These are phyloP conservation scores for Aspergillus novoparasiticus DNA, from an alignment of 2,329 filamentous ascomycete species.

Conservation along the genomic window DNA sequence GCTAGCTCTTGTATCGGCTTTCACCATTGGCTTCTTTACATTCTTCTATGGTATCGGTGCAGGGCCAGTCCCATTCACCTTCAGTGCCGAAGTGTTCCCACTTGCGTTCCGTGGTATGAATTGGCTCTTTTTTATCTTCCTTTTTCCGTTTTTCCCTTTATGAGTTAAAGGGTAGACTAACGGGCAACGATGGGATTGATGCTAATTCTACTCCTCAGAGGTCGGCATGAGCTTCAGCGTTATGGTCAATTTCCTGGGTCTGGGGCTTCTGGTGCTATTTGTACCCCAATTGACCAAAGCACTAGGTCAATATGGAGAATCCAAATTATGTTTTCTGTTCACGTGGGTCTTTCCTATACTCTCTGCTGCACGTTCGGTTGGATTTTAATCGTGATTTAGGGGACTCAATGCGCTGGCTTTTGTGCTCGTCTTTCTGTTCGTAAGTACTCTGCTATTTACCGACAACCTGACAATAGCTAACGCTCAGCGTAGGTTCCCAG, in stretches of 20 bases:
- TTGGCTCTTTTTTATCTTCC: not conserved
- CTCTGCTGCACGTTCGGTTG: not conserved
- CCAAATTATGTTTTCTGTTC: slow-evolving; percentile 17
- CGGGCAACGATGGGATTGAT: not conserved
- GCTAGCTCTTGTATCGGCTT: slow-evolving; percentile 24
- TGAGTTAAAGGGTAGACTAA: not conserved
- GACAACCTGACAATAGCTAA: not conserved
- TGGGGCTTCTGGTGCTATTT: slow-evolving; percentile 22
- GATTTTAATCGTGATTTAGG: not conserved
- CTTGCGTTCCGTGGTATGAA: slow-evolving; percentile 23
- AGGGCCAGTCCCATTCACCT: slow-evolving; percentile 28
- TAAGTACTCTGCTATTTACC: not conserved
- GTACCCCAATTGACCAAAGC: slow-evolving; percentile 18
- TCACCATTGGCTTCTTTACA: slow-evolving; percentile 36
- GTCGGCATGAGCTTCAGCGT: slow-evolving; percentile 30
- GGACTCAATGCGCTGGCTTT: slow-evolving; percentile 14
- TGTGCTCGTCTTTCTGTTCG: slow-evolving; percentile 11
- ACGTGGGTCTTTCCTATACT: slow-evolving; percentile 6
- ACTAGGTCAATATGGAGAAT: slow-evolving; percentile 7
- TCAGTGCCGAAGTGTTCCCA: slow-evolving; percentile 28
- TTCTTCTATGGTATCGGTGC: slow-evolving; percentile 52
- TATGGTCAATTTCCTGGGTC: slow-evolving; percentile 27
- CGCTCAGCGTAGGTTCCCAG: slow-evolving; percentile 13
- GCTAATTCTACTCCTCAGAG: slow-evolving; percentile 13
- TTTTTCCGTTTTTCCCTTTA: not conserved